phyloP scores from a whole-genome alignment of 371 early-diverging fungal genomes.

The Circinella umbellata region DNA sequence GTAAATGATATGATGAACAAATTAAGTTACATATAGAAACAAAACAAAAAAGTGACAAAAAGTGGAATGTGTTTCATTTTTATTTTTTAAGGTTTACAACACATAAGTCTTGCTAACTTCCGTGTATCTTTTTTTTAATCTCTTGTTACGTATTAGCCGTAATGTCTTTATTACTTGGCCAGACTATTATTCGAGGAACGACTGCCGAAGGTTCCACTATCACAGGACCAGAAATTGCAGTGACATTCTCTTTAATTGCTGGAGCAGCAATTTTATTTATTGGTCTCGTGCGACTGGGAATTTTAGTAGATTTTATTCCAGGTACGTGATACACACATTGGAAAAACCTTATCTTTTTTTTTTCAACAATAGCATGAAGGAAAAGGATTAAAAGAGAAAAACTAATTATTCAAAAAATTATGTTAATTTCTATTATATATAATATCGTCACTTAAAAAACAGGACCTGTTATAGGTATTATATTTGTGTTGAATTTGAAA shows the following conservation, averaged over 20 bases:
- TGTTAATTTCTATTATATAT: background rate
- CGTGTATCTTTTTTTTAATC: too few relatives aligned
- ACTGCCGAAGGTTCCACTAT: constrained; percentile 28
- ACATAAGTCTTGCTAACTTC: too few relatives aligned
- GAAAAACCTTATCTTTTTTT: too few relatives aligned
- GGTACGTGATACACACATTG: constrained; percentile 6
- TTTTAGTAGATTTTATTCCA: constrained; percentile 91
- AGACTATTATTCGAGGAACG: constrained; percentile 59
- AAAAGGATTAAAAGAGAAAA: too few relatives aligned
- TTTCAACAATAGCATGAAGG: too few relatives aligned
- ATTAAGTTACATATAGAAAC: background rate
- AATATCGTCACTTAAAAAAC: too few relatives aligned
- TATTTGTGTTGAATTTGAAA: too few relatives aligned
- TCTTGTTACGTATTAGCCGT: constrained; percentile 59
- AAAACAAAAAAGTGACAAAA: background rate
- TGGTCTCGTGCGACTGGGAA: constrained; percentile 81
- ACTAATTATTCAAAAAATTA: background rate
- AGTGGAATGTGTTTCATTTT: background rate
- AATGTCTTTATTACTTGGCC: constrained; percentile 79
- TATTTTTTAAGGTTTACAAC: too few relatives aligned
- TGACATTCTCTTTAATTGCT: constrained; percentile 61
- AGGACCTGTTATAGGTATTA: too few relatives aligned
- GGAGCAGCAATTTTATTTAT: constrained; percentile 71
- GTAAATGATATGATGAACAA: constrained; percentile 15
- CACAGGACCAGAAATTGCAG: constrained; percentile 45